Evolutionary conservation across 768 basidiomycete genomes (phyloP), one percentile per base, ranked within the genome.

Genomic region (Suillus discolor): DNA sequence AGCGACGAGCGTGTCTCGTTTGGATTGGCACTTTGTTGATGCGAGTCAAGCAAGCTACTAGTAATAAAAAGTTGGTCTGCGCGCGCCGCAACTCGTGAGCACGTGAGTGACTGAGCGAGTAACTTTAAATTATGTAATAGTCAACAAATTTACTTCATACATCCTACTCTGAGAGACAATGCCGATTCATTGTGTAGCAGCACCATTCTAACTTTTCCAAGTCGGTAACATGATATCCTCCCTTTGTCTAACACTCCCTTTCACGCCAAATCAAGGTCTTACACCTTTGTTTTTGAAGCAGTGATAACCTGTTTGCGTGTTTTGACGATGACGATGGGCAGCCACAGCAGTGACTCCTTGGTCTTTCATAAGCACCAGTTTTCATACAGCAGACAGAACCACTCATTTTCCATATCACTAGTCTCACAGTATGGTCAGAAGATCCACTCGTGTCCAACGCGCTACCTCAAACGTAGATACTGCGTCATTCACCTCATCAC

Each of bases 171-270:
- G 31, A 12, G 31, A 55, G 2, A 34, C 31, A 31, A 34, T 54
- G 31, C 53, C 2, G 20, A 54, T 54, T 6, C 11, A n/a, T 34
- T 36, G 31, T 13, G 34, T 20, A 31, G 9, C 28, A 16, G 18
- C 16, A 28, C 7, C n/a, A 6, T 41, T 2, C 1, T 11, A 7
- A 2, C 41, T 25, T 41, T 41, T 59, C 0, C 23, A 6, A 25
- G 13, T 25, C 38, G 16, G 36, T 57, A 39, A 25, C 38, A 39
- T 16, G 23, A 28, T 42, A 28, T 28, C 3, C 6, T 41, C 28
- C 25, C 41, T 60, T 60, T 60, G 25, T 60, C 41, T 60, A 18
- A 44, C n/a, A 20, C 25, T 60, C 55, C 13, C 59, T 60, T 60
- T 60, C 59, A 60, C 16, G 11, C 59, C 11, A 18, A 60, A 41